Conservation (phyloP, 2,329 filamentous ascomycete genomes). For the Monilinia fructigena region DNA sequence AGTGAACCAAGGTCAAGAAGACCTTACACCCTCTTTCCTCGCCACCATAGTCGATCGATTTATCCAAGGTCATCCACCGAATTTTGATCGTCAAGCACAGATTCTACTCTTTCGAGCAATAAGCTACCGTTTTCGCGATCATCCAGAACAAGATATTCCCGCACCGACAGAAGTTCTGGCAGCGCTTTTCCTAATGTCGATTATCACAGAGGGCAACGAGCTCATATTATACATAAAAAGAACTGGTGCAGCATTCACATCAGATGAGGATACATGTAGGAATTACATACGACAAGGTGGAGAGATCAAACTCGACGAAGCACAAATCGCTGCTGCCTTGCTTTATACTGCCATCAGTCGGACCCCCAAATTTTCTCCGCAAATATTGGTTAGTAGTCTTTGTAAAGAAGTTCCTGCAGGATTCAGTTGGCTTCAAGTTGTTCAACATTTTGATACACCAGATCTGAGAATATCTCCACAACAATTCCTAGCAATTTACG, state of each 20-base stretch:
- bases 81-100: constrained; percentile 74
- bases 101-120: constrained; percentile 63
- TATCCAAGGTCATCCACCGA: constrained; percentile 80
- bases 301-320: constrained; percentile 67
- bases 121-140: constrained; percentile 58
- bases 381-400: constrained; percentile 60
- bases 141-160: constrained; percentile 57
- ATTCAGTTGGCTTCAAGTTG: constrained; percentile 69
- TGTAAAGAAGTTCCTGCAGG: constrained; percentile 59
- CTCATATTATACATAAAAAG: constrained; percentile 69
- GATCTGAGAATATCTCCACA: constrained; percentile 71
- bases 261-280: constrained; percentile 66
- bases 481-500: constrained; percentile 81
- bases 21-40: constrained; percentile 67
- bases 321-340: constrained; percentile 78
- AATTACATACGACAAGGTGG: constrained; percentile 54
- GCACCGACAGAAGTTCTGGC: constrained; percentile 70
- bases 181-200: constrained; percentile 65
- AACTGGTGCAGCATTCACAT: constrained; percentile 71
- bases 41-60: constrained; percentile 81
- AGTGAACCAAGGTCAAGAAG: constrained; percentile 62
- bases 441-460: constrained; percentile 78
- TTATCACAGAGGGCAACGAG: constrained; percentile 59
- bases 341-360: constrained; percentile 63
- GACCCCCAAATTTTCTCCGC: constrained; percentile 53